A percentile compares a stretch with the other conserved stretches of the same genome.
phyloP scores from a whole-genome alignment of 2,329 filamentous ascomycete species.

The Ophiocordyceps camponoti-saundersi region DNA sequence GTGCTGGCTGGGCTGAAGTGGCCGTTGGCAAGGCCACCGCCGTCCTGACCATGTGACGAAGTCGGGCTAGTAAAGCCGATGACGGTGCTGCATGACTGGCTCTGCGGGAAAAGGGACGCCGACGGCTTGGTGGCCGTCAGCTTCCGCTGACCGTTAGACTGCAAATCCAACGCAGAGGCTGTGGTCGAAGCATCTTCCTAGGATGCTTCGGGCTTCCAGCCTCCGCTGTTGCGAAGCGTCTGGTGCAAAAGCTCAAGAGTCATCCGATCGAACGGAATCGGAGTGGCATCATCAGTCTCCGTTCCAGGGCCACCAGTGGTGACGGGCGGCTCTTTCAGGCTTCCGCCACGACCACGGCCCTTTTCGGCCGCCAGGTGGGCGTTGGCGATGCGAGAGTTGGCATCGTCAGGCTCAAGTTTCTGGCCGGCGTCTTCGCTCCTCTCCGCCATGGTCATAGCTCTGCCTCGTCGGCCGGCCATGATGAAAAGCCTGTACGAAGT shows the following conservation, averaged over 20 bases:
- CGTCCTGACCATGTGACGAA: slow-evolving; percentile 1
- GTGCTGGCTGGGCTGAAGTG: slow-evolving; percentile 3
- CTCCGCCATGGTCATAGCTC: background rate
- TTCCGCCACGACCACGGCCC: background rate
- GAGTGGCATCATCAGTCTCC: background rate
- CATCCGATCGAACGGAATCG: background rate
- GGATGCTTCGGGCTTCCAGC: slow-evolving; percentile 1
- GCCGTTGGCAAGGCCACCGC: background rate
- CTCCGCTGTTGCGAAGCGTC: slow-evolving; percentile 2
- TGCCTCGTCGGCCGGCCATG: slow-evolving; percentile 1
- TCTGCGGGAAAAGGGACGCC: slow-evolving; percentile 3
- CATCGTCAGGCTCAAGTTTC: slow-evolving; percentile 1
- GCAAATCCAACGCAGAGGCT: background rate
- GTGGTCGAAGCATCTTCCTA: slow-evolving; percentile 5
- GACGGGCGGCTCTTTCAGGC: background rate
- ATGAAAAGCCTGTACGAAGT: background rate
- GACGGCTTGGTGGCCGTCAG: background rate
- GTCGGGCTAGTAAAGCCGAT: slow-evolving; percentile 1
- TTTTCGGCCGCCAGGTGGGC: background rate
- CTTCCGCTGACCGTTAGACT: background rate
- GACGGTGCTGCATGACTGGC: slow-evolving; percentile 4
- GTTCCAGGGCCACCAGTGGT: background rate
- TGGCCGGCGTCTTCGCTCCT: background rate
- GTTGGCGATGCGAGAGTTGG: slow-evolving; percentile 1
- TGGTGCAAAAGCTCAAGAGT: slow-evolving; percentile 2